Base-by-base conservation (phyloP, 306 rosid genomes). In the Ammopiptanthus mongolicus region DNA sequence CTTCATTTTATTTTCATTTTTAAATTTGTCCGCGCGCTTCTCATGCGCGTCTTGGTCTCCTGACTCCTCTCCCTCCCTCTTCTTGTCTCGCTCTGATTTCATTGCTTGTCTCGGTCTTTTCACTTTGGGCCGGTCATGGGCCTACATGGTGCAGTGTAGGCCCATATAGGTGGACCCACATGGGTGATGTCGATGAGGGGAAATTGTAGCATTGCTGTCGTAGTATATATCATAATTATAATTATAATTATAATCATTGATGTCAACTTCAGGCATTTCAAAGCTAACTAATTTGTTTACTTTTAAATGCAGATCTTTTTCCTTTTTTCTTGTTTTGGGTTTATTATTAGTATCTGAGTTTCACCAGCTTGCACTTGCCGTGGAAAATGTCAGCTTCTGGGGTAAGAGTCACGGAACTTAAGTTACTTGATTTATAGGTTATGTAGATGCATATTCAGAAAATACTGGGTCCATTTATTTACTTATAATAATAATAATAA, bases 361-460 rank as follows among this genome's bases (percentile, higher is more conserved):
- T 78, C 60, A 56, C 48, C 31, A 59, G 42, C 39, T 73, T 69
- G 53, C 23, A 81, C 51, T n/a, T 34, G 42, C 44, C 48, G 14
- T 76, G 31, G 65, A 58, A 83, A 75, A 91, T 91, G 97, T 86
- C 94, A 64, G 77, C 84, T 73, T 84, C 88, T 57, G 78, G 78
- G 85, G 91, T 84, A 81, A 83, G 90, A 77, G 67, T 72, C 1
- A 66, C 50, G 71, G 64, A 81, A 67, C 15, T 71, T 22, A 22
- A 22, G 2, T 47, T 47, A 4, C 14, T 42, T 55, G 13, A 14
- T 9, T 13, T 39, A 1, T 62, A 47, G 33, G 11, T 21, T 71
- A 19, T 57, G 14, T 8, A 5, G 36, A 47, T 48, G 84, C 76
- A 58, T 68, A 31, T 50, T 8, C 14, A 29, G 72, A 23, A 57